Evolutionary conservation across 257 asterid species (phyloP).

Genomic region (Plantago elongata): DNA sequence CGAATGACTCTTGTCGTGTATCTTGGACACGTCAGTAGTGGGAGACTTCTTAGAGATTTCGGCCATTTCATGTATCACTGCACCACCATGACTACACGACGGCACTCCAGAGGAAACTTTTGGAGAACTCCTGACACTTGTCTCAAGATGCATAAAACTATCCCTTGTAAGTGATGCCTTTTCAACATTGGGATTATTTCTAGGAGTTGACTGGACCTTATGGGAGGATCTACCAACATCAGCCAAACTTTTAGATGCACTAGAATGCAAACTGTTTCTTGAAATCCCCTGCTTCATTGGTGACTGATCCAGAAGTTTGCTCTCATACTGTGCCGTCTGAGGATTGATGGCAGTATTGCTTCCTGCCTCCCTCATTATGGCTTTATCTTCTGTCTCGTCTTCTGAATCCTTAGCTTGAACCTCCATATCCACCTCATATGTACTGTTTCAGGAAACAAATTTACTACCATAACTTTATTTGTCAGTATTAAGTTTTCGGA

Average conservation of each 20-base stretch:
- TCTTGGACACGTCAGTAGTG: slow-evolving; percentile 28
- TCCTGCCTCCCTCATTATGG: slow-evolving; percentile 25
- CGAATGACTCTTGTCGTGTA: slow-evolving; percentile 25
- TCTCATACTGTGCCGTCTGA: slow-evolving; percentile 24
- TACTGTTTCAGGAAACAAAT: slow-evolving; percentile 37
- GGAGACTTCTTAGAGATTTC: slow-evolving; percentile 38
- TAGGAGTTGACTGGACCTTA: slow-evolving; percentile 26
- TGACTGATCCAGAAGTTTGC: slow-evolving; percentile 29
- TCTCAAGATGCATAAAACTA: slow-evolving; percentile 24
- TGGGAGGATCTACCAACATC: slow-evolving; percentile 25
- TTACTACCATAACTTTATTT: slow-evolving; percentile 7
- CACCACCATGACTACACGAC: slow-evolving; percentile 19
- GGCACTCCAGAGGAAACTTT: slow-evolving; percentile 27
- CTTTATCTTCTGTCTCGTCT: slow-evolving; percentile 59
- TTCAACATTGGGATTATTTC: slow-evolving; percentile 27
- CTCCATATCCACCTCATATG: slow-evolving; percentile 76
- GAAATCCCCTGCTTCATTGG: slow-evolving; percentile 30
- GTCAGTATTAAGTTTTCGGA: not conserved
- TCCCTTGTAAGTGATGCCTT: slow-evolving; percentile 23
- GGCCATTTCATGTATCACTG: slow-evolving; percentile 23
- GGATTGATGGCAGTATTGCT: slow-evolving; percentile 35
- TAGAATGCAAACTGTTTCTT: slow-evolving; percentile 25
- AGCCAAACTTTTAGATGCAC: slow-evolving; percentile 28
- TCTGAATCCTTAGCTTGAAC: slow-evolving; percentile 93
- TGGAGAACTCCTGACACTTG: slow-evolving; percentile 30